Conservation (phyloP, 2,329 filamentous ascomycete species). For the Colletotrichum sp. region DNA sequence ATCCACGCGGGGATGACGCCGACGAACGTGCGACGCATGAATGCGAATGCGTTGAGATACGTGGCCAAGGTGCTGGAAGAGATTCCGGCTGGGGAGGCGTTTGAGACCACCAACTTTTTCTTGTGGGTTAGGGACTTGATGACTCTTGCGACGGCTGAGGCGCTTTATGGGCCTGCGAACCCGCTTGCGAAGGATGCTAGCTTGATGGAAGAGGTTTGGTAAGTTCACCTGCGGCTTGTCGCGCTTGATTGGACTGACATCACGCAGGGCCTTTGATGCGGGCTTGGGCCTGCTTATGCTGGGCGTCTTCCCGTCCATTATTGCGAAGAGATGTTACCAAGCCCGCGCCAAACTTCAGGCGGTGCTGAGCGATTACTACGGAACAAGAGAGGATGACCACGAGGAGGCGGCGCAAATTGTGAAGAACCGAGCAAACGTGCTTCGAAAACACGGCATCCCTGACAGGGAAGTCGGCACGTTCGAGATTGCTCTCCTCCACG, state of each 20-base stretch:
- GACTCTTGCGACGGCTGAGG: conserved; percentile 39
- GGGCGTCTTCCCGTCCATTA: conserved; percentile 32
- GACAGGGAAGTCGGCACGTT: conserved; percentile 30
- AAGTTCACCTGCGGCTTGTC: not conserved
- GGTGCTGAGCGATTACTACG: conserved; percentile 35
- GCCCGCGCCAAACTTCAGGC: conserved; percentile 29
- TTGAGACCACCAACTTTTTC: conserved; percentile 35
- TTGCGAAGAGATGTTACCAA: conserved; percentile 32
- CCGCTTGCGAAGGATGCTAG: conserved; percentile 37
- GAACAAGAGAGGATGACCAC: conserved; percentile 27
- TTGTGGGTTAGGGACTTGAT: conserved; percentile 41
- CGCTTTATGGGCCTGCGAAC: conserved; percentile 48
- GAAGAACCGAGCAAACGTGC: conserved; percentile 29
- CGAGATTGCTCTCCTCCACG: conserved; percentile 33
- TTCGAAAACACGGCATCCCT: conserved; percentile 32
- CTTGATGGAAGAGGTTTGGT: conserved; percentile 39
- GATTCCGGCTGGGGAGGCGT: conserved; percentile 24
- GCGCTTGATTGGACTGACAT: not conserved
- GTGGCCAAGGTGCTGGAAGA: conserved; percentile 16
- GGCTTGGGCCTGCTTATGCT: conserved; percentile 22
- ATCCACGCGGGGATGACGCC: conserved; percentile 4
- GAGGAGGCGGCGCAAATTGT: conserved; percentile 30
- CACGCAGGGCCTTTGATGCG: not conserved
- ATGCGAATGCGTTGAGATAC: conserved; percentile 7
- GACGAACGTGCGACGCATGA: conserved; percentile 1